phyloP scores from a whole-genome alignment of 768 basidiomycete genomes.

The Xerocomellus intermedius region DNA sequence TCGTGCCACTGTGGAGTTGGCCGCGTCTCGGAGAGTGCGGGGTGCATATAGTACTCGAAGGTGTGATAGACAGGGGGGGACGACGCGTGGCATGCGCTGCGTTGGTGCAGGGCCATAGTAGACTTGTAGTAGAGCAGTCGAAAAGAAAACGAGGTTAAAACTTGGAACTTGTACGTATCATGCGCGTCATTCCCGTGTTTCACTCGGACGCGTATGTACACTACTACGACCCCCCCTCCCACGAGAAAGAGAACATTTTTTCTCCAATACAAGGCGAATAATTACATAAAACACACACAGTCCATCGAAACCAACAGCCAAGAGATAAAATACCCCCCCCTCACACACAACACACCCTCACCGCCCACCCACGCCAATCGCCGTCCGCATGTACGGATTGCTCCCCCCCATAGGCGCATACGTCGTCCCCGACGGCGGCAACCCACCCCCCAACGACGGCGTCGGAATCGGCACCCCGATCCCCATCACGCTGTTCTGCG shows the following conservation, averaged over 20 bases:
- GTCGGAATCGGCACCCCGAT: slow-evolving; percentile 43
- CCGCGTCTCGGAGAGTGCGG: too few species aligned
- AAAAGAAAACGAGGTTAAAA: too few species aligned
- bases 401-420: slow-evolving; percentile 60
- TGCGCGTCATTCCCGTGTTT: too few species aligned
- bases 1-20: too few species aligned
- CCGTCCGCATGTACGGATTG: slow-evolving; percentile 64
- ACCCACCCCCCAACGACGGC: slow-evolving; percentile 36
- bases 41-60: too few species aligned
- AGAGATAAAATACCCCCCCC: slow-evolving; percentile 19
- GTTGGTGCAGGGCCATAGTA: too few species aligned
- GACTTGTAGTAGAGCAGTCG: too few species aligned
- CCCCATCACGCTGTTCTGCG: slow-evolving; percentile 48
- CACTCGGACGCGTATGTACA: too few species aligned
- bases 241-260: not conserved
- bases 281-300: slow-evolving; percentile 33
- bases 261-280: slow-evolving; percentile 28
- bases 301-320: slow-evolving; percentile 17
- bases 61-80: too few species aligned
- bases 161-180: too few species aligned
- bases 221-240: too few species aligned
- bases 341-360: slow-evolving; percentile 22
- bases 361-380: slow-evolving; percentile 53
- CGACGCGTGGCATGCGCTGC: too few species aligned
- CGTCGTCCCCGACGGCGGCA: slow-evolving; percentile 50